phyloP scores from a whole-genome alignment of 495 filamentous ascomycete genomes.

The Apiosordaria backusii region DNA sequence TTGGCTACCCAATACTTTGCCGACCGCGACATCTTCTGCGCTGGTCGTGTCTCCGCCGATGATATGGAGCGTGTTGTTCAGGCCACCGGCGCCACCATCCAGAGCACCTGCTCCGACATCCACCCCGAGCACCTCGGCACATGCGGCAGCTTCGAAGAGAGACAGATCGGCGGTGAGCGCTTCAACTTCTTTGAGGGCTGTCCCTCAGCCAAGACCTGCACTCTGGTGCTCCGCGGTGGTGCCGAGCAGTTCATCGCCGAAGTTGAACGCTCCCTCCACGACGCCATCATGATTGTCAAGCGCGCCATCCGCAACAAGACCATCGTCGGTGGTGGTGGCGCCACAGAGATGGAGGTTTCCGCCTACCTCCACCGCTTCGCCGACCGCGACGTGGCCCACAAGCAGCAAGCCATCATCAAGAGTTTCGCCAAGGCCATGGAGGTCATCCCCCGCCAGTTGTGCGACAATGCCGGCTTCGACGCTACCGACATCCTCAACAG shows the following conservation, averaged over 20 bases:
- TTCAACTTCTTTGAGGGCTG: constrained; percentile 98
- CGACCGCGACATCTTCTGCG: constrained; percentile 97
- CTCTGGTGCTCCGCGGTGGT: constrained; percentile 87
- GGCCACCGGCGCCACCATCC: constrained; percentile 86
- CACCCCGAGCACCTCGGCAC: constrained; percentile 83
- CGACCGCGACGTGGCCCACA: constrained; percentile 85
- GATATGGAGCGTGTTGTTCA: constrained; percentile 96
- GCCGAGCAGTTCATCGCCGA: constrained; percentile 99
- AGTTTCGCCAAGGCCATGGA: constrained; percentile 96
- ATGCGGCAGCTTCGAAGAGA: constrained; percentile 88
- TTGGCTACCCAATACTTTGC: constrained; percentile 97
- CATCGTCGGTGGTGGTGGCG: constrained; percentile 94
- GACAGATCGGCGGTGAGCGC: constrained; percentile 93
- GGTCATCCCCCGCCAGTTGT: constrained; percentile 92
- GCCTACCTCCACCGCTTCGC: constrained; percentile 88
- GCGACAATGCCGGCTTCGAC: constrained; percentile 97
- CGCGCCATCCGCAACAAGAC: constrained; percentile 87
- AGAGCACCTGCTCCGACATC: constrained; percentile 97
- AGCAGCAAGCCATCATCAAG: constrained; percentile 97
- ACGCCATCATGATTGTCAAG: constrained; percentile 99
- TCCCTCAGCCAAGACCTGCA: constrained; percentile 93
- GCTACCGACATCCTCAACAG: constrained; percentile 96
- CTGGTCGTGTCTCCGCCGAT: constrained; percentile 85
- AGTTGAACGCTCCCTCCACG: constrained; percentile 93
- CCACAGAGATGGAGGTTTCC: constrained; percentile 94